phyloP scores from a whole-genome alignment of 192 early-diverging fungal species.

The Backusella westeae region DNA sequence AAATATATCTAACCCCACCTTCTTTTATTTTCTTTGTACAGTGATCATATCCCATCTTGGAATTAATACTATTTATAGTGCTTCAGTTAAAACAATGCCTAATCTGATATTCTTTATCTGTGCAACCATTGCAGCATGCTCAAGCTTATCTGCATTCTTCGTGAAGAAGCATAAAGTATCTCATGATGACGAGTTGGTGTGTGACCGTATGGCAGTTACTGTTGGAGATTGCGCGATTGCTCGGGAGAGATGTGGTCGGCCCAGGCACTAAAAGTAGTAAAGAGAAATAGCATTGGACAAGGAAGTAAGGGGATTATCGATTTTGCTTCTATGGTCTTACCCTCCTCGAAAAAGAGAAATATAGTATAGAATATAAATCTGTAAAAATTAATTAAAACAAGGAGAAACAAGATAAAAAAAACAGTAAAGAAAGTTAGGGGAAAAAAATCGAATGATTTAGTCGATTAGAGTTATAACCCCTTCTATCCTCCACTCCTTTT shows the following conservation, averaged over 20 bases:
- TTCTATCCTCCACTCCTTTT: background rate
- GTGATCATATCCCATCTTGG: constrained; percentile 39
- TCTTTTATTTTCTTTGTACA: background rate
- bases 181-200: background rate
- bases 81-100: constrained; percentile 38
- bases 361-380: background rate
- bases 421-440: background rate
- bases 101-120: constrained; percentile 43
- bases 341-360: background rate
- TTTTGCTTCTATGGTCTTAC: background rate
- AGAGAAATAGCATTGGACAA: background rate
- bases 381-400: constrained; percentile 7
- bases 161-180: constrained; percentile 15
- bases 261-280: background rate
- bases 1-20: background rate
- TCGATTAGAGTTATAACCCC: background rate
- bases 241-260: background rate
- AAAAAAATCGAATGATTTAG: background rate
- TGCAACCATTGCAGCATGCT: constrained; percentile 25
- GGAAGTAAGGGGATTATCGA: background rate
- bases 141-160: constrained; percentile 38
- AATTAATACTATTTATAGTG: constrained; percentile 45
- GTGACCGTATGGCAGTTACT: background rate
- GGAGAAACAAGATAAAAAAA: background rate
- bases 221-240: background rate